Conservation (phyloP, 2,329 filamentous ascomycete species). For the Saccharata proteae region DNA sequence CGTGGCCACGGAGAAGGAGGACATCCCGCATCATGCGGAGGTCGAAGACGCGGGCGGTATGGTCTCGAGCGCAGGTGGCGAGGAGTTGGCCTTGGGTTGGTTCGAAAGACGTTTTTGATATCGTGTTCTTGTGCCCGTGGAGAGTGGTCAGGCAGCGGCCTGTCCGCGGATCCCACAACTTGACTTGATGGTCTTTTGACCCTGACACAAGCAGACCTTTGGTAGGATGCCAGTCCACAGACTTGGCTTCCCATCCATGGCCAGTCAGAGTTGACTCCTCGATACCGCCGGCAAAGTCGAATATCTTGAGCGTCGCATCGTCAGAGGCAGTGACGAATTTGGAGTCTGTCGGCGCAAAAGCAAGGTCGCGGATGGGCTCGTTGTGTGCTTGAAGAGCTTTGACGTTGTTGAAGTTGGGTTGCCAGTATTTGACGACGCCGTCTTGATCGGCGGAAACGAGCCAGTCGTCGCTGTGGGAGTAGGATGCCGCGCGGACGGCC, state of each 20-base stretch:
- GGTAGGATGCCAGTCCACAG: slow-evolving; percentile 92
- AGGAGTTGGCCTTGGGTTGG: slow-evolving; percentile 71
- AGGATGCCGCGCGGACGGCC: slow-evolving; percentile 69
- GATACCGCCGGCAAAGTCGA: slow-evolving; percentile 79
- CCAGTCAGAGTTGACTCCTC: slow-evolving; percentile 77
- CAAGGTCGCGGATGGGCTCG: slow-evolving; percentile 80
- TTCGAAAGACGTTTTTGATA: slow-evolving; percentile 87
- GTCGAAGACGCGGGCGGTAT: slow-evolving; percentile 87
- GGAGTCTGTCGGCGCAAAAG: slow-evolving; percentile 85
- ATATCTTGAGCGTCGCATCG: slow-evolving; percentile 87
- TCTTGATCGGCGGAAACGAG: slow-evolving; percentile 90
- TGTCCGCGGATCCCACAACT: slow-evolving; percentile 94
- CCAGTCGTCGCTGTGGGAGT: slow-evolving; percentile 96
- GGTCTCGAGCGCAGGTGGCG: slow-evolving; percentile 85
- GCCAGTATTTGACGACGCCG: slow-evolving; percentile 95
- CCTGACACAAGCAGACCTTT: slow-evolving; percentile 92
- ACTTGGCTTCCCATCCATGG: slow-evolving; percentile 97
- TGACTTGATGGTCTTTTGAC: slow-evolving; percentile 94
- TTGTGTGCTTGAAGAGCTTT: slow-evolving; percentile 85
- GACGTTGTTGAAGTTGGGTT: slow-evolving; percentile 98
- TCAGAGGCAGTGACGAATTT: slow-evolving; percentile 97
- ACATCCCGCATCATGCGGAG: slow-evolving; percentile 98
- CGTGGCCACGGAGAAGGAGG: slow-evolving; percentile 81
- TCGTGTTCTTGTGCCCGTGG: slow-evolving; percentile 93
- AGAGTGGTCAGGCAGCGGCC: slow-evolving; percentile 84